Conservation (phyloP, 441 rosid species). For the Adansonia rubrostipa region DNA sequence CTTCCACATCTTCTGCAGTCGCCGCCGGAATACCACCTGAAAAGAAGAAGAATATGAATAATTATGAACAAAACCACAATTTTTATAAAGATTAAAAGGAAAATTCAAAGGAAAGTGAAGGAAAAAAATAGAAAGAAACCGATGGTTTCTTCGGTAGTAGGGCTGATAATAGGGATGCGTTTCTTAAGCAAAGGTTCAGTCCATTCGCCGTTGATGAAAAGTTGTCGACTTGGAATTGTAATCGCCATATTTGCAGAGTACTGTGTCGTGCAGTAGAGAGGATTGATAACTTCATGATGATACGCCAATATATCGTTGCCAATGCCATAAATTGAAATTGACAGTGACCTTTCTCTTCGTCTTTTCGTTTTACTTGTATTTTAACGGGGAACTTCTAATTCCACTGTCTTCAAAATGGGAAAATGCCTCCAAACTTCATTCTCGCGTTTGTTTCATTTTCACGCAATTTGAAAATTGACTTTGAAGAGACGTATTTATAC, state of each 20-base stretch:
- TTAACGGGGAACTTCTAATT: too few relatives aligned
- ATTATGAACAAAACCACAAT: neutral
- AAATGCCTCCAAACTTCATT: too few relatives aligned
- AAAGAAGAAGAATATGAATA: neutral
- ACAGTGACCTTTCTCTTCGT: neutral
- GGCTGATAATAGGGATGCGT: conserved; percentile 81
- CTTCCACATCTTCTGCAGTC: conserved; percentile 88
- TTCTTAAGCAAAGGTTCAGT: conserved; percentile 63
- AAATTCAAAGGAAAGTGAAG: neutral
- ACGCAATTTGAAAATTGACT: too few relatives aligned
- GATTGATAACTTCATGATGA: neutral
- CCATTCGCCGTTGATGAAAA: conserved; percentile 92
- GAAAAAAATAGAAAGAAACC: conserved; percentile 42
- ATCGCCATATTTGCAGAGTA: conserved; percentile 46
- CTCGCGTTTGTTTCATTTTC: too few relatives aligned
- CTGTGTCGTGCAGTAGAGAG: neutral
- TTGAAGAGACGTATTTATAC: too few relatives aligned
- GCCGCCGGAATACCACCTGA: conserved; percentile 94
- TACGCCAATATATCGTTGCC: neutral
- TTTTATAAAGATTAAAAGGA: neutral
- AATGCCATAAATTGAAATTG: neutral
- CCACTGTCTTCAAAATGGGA: too few relatives aligned
- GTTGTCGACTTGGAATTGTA: conserved; percentile 65
- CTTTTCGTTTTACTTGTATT: too few relatives aligned
- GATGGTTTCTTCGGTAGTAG: conserved; percentile 76